Conservation (phyloP, 306 rosid genomes). For the Astragalus membranaceus region DNA sequence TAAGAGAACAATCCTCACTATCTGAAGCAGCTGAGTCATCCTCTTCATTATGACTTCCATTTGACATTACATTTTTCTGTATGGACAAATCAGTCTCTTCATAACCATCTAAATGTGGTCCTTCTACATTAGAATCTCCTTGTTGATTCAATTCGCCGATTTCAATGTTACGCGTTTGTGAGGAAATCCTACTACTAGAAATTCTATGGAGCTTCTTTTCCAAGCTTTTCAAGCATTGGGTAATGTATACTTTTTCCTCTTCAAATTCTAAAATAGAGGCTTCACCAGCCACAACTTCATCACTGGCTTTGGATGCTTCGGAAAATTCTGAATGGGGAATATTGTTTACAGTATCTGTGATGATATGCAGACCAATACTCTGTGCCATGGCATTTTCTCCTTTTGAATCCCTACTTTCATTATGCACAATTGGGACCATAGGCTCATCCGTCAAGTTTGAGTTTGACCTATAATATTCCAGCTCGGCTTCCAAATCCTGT, state of each 20-base stretch:
- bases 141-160: conserved; percentile 22
- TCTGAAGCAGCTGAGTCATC: conserved; percentile 25
- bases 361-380: conserved; percentile 13
- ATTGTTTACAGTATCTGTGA: not conserved
- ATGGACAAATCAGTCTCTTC: conserved; percentile 27
- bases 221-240: conserved; percentile 50
- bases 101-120: conserved; percentile 28
- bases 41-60: conserved; percentile 29
- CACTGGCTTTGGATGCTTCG: conserved; percentile 26
- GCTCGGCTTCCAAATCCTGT: conserved; percentile 79
- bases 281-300: conserved; percentile 27
- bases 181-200: conserved; percentile 15
- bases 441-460: conserved; percentile 22
- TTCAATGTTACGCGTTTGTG: conserved; percentile 14
- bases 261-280: conserved; percentile 44
- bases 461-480: conserved; percentile 48
- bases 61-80: conserved; percentile 16
- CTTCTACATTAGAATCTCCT: conserved; percentile 28
- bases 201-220: conserved; percentile 48
- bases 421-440: conserved; percentile 1
- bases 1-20: conserved; percentile 20
- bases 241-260: conserved; percentile 61
- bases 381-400: conserved; percentile 24
- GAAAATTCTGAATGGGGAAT: conserved; percentile 19
- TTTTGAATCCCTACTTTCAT: conserved; percentile 23